A percentile compares a stretch with the other conserved stretches of the same genome.
phyloP scores from a whole-genome alignment of 2,329 filamentous ascomycete species.

The Colletotrichum cordylinicola region DNA sequence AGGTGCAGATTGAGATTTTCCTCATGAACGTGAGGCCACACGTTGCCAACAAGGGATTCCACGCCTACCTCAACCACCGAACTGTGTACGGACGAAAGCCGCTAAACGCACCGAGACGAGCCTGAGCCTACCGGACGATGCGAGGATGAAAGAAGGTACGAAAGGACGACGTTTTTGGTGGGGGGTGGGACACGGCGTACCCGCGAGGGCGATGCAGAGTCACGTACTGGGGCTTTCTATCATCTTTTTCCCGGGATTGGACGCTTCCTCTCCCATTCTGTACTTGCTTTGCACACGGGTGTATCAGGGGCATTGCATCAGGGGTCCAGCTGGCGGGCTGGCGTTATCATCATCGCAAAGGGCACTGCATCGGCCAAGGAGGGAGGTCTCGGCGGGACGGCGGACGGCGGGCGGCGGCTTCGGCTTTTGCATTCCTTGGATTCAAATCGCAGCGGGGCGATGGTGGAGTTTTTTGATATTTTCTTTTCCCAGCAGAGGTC shows the following conservation, averaged over 20 bases:
- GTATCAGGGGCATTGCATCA: constrained; percentile 12
- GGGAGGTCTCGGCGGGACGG: neutral
- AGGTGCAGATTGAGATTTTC: constrained; percentile 48
- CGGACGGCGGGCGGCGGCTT: neutral
- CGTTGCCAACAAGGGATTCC: constrained; percentile 38
- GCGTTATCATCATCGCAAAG: constrained; percentile 5
- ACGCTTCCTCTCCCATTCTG: neutral
- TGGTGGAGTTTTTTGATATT: constrained; percentile 7
- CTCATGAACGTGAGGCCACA: constrained; percentile 46
- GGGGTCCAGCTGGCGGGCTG: neutral
- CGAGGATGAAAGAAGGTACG: neutral
- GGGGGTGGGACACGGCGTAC: neutral
- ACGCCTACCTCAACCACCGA: constrained; percentile 46
- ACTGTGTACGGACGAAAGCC: constrained; percentile 46
- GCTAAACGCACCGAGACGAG: neutral
- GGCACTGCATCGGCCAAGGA: constrained; percentile 2
- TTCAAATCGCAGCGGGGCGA: constrained; percentile 2
- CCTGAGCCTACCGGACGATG: neutral
- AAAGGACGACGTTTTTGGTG: neutral
- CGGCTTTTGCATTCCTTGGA: neutral
- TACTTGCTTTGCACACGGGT: neutral
- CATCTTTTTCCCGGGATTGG: neutral
- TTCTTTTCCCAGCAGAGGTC: neutral
- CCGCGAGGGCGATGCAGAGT: neutral
- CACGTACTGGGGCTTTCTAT: neutral